Percentiles rank a stretch among this genome's conserved stretches.
phyloP scores from a whole-genome alignment of 73 alveolate species.

The Paramecium primaurelia region DNA sequence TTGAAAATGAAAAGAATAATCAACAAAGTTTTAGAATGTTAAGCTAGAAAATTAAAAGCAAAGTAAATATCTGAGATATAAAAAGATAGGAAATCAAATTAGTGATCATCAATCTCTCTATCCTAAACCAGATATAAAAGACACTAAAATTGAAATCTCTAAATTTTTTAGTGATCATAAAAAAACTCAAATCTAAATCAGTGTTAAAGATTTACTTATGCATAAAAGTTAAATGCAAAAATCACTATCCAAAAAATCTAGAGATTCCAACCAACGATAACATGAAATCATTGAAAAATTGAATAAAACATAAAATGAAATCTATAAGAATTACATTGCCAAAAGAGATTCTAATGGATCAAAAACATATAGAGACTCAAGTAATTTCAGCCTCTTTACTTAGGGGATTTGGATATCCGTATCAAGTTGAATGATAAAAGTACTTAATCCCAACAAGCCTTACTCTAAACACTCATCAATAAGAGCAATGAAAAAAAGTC shows the following conservation, averaged over 20 bases:
- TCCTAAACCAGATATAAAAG: neutral
- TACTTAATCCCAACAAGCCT: neutral
- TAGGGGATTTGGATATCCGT: conserved; percentile 33
- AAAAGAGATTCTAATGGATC: neutral
- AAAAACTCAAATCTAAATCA: neutral
- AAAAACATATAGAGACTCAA: neutral
- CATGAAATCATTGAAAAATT: neutral
- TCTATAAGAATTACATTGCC: neutral
- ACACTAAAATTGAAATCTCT: neutral
- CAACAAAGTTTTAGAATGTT: neutral
- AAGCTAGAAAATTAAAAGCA: neutral
- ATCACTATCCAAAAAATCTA: neutral
- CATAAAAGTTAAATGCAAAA: neutral
- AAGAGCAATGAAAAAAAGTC: conserved; percentile 33
- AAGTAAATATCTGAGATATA: neutral
- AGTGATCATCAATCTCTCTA: neutral
- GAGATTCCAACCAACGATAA: neutral
- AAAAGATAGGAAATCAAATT: conserved; percentile 28
- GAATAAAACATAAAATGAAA: neutral
- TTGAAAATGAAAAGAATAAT: neutral
- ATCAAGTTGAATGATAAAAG: conserved; percentile 34
- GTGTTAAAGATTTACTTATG: neutral
- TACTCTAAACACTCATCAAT: conserved; percentile 8
- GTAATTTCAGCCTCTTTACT: neutral
- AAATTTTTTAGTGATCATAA: neutral